Evolutionary conservation across 2,329 filamentous ascomycete species (phyloP), one percentile per base, ranked within the genome.

Genomic region (Acarospora socialis): DNA sequence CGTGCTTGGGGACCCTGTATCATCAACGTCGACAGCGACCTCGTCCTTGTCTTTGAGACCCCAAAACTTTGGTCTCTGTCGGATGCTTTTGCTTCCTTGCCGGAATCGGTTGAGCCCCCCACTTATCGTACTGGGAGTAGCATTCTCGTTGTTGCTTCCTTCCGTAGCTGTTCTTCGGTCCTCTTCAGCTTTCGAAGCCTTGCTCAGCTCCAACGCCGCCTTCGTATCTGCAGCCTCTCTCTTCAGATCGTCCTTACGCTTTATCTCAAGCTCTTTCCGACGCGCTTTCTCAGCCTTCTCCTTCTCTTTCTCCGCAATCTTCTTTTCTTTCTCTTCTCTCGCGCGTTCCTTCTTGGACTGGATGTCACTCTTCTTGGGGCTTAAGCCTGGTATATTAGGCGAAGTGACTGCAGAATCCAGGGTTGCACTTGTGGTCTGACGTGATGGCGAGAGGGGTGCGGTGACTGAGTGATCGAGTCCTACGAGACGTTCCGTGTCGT

Each of bases 41-140:
- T 46, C 49, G 28, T 49, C 46, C 33, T 50, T 55, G 23, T 36
- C 34, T 25, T 29, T 32, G 18, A 38, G 38, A 5, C 28, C 32
- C 38, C 38, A 41, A 13, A 45, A 35, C 24, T 43, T 43, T 8
- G 40, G 36, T 30, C 34, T 39, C 26, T 77, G 72, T 29, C 80
- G 71, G 60, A 92, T 68, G 41, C 81, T 84, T 59, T 81, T 87
- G 52, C 77, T 82, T 7, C 73, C 73, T 33, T 76, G 67, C 43
- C 75, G 70, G 41, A 80, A 74, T 26, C 81, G 66, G 46, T 71
- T 73, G 24, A 90, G 58, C 18, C 61, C 54, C 5, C 60, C 54
- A 30, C 51, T 43, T 6, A 54, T 42, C 15, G 52, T 55, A 30
- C 16, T 19, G 10, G 36, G 17, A 18, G 29, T 20, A 21, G 27